Evolutionary conservation across 768 basidiomycete genomes (phyloP), one percentile per base, ranked within the genome.

Genomic region (Amanita brunnescens): DNA sequence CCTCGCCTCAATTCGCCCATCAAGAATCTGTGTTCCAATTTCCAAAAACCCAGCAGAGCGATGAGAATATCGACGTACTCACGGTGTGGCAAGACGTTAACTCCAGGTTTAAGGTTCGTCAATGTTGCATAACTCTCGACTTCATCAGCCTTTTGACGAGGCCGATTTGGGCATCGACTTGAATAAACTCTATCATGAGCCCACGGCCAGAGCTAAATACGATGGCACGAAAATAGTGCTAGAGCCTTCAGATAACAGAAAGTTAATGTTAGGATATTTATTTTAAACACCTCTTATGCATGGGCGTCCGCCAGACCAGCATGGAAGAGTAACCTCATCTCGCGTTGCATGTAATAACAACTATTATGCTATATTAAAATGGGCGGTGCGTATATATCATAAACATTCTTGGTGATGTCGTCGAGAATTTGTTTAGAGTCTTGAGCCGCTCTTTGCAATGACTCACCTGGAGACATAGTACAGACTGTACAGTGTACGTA

Each of bases 161-260:
- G 51, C 47, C 47, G 52, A 51, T 35, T 60, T 88, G 83, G 85
- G 87, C 59, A 71, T 79, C 33, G 90, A 91, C 59, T 80, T 91
- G 52, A 87, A 85, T 58, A 76, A 85, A 42, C 70, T 92, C 18
- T 92, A 90, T 61, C 58, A 78, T 7, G 85, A 91, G 65, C 88
- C 92, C 61, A 77, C 87, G 40, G 77, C 66, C 61, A 91, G 91
- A 69, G 90, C 90, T 42, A 75, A 80, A 40, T 92, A 89, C 59
- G 89, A 91, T 54, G 90, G 90, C 33, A 81, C 80, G 23, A 88
- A 87, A 68, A 84, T 90, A 33, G 89, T 91, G 16, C 66, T 91
- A 43, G 86, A 80, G 58, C 78, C 77, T 20, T 66, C 70, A 56
- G 74, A 74, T 32, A 75, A 78, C 49, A 61, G 66, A 55, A 64